Evolutionary conservation across 768 basidiomycete genomes (phyloP), one percentile per base, ranked within the genome.

Genomic region (Amanita pallidorosea): DNA sequence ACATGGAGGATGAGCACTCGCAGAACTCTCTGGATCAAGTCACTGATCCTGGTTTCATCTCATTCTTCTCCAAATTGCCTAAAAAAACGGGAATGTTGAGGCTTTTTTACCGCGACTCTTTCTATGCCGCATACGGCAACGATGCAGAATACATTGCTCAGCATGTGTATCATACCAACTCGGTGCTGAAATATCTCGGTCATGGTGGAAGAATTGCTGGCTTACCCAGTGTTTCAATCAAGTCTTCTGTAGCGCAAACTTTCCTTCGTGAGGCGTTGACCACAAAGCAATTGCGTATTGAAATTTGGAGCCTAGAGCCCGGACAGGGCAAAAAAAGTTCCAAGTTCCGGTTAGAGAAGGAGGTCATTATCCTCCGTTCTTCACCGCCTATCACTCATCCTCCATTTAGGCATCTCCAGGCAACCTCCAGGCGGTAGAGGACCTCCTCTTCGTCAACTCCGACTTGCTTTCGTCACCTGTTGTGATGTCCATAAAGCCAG

Each of bases 131-230:
- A 1, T 91, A 97, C 60, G 93, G 92, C 0, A 68, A 79, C 4
- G 94, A 97, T 64, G 95, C 95, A 0, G 69, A 79, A n/a, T 91
- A 81, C 56, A 80, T 95, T 55, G 94, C 95, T 4, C 72, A 80
- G 17, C 76, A 89, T 57, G 81, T 88, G 48, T 92, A 80, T 58
- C 85, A 79, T 51, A 99, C 96, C 2, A 87, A 89, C 58, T 85
- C 89, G 1, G 93, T 97, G 53, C 75, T 99, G 66, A 95, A 95
- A 65, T 87, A 89, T 62, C 80, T 96, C 37, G 95, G 95, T 5
- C 61, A 67, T 0, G 78, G 77, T 0, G 80, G 80, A 27, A 75
- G 72, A 56, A 62, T 69, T 0, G 75, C 71, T 0, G 80, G 81
- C 2, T 69, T 96, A 1, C 82, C 89, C 0, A 85, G 83, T 48